Evolutionary conservation across 1,139 yeast species (phyloP).

Genomic region (Debaryomyces fabryi): DNA sequence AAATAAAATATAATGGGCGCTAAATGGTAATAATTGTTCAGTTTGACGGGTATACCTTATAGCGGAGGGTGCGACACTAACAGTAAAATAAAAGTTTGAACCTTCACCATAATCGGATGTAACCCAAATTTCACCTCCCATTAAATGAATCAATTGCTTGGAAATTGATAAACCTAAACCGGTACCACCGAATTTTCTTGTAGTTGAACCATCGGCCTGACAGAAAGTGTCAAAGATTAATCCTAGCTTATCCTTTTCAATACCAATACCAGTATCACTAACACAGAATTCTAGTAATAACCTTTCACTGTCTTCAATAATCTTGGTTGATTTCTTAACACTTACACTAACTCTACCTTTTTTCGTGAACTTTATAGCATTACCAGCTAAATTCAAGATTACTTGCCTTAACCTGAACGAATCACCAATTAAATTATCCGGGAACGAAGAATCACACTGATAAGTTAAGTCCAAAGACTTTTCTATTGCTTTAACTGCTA

Average conservation of each 20-base stretch:
- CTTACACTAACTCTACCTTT: conserved; percentile 74
- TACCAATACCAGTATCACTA: conserved; percentile 88
- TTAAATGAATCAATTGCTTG: conserved; percentile 78
- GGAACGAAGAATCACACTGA: conserved; percentile 83
- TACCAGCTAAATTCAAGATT: conserved; percentile 80
- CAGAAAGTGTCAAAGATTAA: conserved; percentile 86
- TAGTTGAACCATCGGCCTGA: conserved; percentile 91
- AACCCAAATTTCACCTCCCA: conserved; percentile 94
- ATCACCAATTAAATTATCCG: conserved; percentile 84
- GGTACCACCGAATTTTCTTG: conserved; percentile 90
- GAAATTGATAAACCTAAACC: conserved; percentile 87
- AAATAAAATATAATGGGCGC: conserved; percentile 67
- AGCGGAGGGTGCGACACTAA: conserved; percentile 74
- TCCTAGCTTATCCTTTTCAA: conserved; percentile 79
- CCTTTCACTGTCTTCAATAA: conserved; percentile 51
- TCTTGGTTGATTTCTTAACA: conserved; percentile 53
- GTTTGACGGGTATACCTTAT: conserved; percentile 65
- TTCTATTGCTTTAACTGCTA: conserved; percentile 87
- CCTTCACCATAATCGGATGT: conserved; percentile 81
- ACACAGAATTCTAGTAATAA: conserved; percentile 81
- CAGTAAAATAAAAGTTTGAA: conserved; percentile 78
- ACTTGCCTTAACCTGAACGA: conserved; percentile 85
- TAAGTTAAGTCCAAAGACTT: conserved; percentile 78
- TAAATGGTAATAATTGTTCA: conserved; percentile 73
- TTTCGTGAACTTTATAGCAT: conserved; percentile 84